Evolutionary conservation across 805 yeast species (phyloP).

Genomic region (Lipomyces oligophaga): DNA sequence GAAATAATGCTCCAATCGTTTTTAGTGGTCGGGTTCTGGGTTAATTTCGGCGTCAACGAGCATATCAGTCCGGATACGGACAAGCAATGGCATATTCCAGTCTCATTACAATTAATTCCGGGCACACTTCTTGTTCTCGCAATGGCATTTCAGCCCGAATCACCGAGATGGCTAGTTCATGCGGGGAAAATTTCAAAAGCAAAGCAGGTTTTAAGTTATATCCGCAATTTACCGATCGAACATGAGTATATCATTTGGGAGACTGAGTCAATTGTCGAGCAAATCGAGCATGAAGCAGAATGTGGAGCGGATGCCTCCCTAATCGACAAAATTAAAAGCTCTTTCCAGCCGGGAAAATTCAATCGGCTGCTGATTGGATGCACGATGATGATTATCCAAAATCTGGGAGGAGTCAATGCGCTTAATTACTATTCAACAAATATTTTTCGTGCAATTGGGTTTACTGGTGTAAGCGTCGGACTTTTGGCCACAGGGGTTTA

Average conservation of each 20-base stretch:
- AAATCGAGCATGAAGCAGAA: conserved; percentile 28
- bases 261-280: conserved; percentile 44
- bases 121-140: conserved; percentile 45
- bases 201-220: conserved; percentile 37
- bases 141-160: conserved; percentile 40
- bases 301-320: conserved; percentile 9
- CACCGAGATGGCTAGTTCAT: conserved; percentile 44
- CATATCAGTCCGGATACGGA: conserved; percentile 49
- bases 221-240: conserved; percentile 43
- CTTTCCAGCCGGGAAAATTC: conserved; percentile 12
- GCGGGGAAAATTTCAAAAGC: conserved; percentile 46
- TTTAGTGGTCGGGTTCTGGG: conserved; percentile 56
- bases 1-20: conserved; percentile 62
- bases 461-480: conserved; percentile 46
- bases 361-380: conserved; percentile 56
- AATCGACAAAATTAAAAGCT: not conserved
- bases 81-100: conserved; percentile 62
- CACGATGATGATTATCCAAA: conserved; percentile 72
- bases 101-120: conserved; percentile 59
- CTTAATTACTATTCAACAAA: conserved; percentile 47
- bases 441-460: conserved; percentile 46
- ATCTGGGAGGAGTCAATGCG: conserved; percentile 68
- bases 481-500: conserved; percentile 44
- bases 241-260: conserved; percentile 15
- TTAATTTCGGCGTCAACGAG: conserved; percentile 45